Evolutionary conservation across 352 stramenopile genomes (phyloP), one percentile per base, ranked within the genome.

Genomic region (Phytophthora foliorum): DNA sequence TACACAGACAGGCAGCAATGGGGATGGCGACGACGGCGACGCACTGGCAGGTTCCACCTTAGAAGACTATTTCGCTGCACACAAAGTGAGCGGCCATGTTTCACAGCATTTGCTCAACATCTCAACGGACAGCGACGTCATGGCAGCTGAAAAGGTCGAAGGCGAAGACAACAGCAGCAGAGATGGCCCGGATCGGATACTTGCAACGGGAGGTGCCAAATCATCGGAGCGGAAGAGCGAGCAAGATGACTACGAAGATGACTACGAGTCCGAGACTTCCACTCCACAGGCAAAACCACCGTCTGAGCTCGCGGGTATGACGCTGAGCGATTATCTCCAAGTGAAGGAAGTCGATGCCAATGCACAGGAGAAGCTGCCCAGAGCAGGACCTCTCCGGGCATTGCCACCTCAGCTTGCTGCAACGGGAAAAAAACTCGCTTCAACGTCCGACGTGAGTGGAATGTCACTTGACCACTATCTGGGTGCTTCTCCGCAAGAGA

Each of bases 381-480:
- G 39, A 52, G 63, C 57, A 36, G 48, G 48, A 31, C 71, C 67
- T 44, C 16, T 54, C 16, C 50, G 54, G 24, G 27, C 41, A 29
- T 45, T 67, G 17, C 56, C 62, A 19, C 56, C 63, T 44, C 63
- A 65, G 25, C 63, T 73, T 16, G 56, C 55, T 27, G 22, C 53
- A 49, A n/a, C 57, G 5, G 27, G 10, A 6, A 77, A 73, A 51
- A 78, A 72, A 11, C 11, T n/a, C 8, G 29, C 63, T 7, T 56
- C 68, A 7, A 36, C 66, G 5, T 46, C 61, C 0, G 66, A 86
- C 29, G 72, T 89, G 31, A 85, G 65, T 25, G 81, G 82, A 38
- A 89, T 91, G 81, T 89, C 82, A 11, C 69, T 91, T 13, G 79
- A 91, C 51, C 76, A 82, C 51, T 91, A 89, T 50, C 67, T 91